phyloP scores from a whole-genome alignment of 768 basidiomycete species.

The Suillus spraguei region DNA sequence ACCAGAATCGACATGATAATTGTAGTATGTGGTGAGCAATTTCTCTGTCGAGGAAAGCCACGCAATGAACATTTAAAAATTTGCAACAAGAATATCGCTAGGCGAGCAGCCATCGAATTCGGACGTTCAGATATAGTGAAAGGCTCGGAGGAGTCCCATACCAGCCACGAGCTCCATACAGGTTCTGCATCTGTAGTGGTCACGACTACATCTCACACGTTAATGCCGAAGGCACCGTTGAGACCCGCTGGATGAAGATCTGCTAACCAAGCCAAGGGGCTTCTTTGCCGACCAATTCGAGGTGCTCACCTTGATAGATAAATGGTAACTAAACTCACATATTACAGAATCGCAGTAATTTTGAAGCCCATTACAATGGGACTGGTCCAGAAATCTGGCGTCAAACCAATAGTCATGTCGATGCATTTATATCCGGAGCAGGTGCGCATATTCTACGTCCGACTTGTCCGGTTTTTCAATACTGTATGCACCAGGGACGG shows the following conservation, averaged over 20 bases:
- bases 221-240: slow-evolving; percentile 31
- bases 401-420: slow-evolving; percentile 80
- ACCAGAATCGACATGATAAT: slow-evolving; percentile 5
- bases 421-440: slow-evolving; percentile 89
- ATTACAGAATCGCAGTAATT: slow-evolving; percentile 82
- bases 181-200: slow-evolving; percentile 55
- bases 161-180: slow-evolving; percentile 40
- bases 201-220: slow-evolving; percentile 51
- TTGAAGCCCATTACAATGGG: slow-evolving; percentile 82
- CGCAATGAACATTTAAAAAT: not conserved
- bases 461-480: not conserved
- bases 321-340: not conserved
- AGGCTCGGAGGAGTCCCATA: slow-evolving; percentile 19
- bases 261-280: slow-evolving; percentile 63
- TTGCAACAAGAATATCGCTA: slow-evolving; percentile 76
- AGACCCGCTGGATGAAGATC: slow-evolving; percentile 44
- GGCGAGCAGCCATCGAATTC: slow-evolving; percentile 74
- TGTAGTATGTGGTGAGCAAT: slow-evolving; percentile 65
- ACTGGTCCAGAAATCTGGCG: slow-evolving; percentile 96
- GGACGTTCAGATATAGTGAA: slow-evolving; percentile 43
- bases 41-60: not conserved
- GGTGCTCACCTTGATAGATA: slow-evolving; percentile 29
- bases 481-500: slow-evolving; percentile 65
- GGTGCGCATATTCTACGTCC: slow-evolving; percentile 44
- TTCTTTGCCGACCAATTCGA: slow-evolving; percentile 99